Conservation (phyloP, 768 basidiomycete genomes). For the Leccinum variicolor region DNA sequence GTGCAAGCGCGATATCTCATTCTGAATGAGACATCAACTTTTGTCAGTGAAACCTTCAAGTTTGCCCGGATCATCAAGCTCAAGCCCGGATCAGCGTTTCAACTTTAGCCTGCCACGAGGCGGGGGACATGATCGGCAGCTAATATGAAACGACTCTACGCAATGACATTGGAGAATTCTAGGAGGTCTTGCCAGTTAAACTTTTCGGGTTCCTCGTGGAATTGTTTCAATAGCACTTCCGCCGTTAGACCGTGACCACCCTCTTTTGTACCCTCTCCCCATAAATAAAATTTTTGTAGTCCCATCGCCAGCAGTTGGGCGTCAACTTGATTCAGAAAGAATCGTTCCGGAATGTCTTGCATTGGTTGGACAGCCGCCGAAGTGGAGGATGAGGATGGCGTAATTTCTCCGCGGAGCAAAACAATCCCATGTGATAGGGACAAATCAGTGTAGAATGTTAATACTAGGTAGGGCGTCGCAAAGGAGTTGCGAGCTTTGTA, state of each 20-base stretch:
- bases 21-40: not conserved
- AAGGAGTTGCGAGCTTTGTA: constrained; percentile 83
- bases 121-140: not conserved
- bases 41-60: not conserved
- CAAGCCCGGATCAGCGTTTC: too few species aligned
- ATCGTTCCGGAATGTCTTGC: constrained; percentile 30
- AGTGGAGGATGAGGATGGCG: constrained; percentile 57
- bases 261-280: constrained; percentile 36
- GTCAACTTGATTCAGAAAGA: constrained; percentile 72
- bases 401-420: constrained; percentile 89
- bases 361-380: constrained; percentile 35
- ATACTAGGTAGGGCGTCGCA: constrained; percentile 85
- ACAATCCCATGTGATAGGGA: constrained; percentile 76
- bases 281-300: constrained; percentile 84
- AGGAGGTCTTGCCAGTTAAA: constrained; percentile 85
- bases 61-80: not conserved
- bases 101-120: too few species aligned
- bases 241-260: constrained; percentile 1
- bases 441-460: constrained; percentile 92
- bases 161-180: constrained; percentile 29
- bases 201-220: constrained; percentile 73
- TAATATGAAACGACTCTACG: not conserved
- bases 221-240: constrained; percentile 55
- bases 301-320: constrained; percentile 80
- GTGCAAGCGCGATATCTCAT: not conserved